phyloP scores from a whole-genome alignment of 2,329 filamentous ascomycete genomes.

The Elsinoe ampelina region DNA sequence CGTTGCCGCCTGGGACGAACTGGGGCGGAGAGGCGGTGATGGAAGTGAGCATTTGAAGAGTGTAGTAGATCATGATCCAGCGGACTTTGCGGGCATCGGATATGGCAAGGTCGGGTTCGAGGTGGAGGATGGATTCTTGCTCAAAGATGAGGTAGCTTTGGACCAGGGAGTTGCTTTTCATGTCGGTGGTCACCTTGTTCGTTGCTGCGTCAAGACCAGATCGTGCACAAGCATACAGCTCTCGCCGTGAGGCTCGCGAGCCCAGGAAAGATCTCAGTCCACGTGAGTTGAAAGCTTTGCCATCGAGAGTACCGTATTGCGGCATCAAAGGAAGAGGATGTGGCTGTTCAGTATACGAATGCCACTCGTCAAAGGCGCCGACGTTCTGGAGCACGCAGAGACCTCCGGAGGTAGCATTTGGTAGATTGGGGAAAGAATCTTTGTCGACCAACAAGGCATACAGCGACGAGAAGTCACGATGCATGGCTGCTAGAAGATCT shows the following conservation, averaged over 20 bases:
- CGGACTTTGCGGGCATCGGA: slow-evolving; percentile 65
- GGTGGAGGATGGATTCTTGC: slow-evolving; percentile 46
- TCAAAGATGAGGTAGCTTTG: slow-evolving; percentile 63
- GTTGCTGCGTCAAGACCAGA: slow-evolving; percentile 44
- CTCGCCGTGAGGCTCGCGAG: slow-evolving; percentile 34
- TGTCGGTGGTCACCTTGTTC: slow-evolving; percentile 31
- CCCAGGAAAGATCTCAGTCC: slow-evolving; percentile 29
- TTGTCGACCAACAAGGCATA: slow-evolving; percentile 64
- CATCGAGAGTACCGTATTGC: slow-evolving; percentile 23
- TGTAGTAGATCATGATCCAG: slow-evolving; percentile 67
- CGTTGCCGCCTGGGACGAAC: background rate
- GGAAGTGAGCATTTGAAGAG: slow-evolving; percentile 61
- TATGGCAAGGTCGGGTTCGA: slow-evolving; percentile 50
- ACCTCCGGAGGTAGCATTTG: slow-evolving; percentile 47
- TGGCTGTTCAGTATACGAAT: slow-evolving; percentile 50
- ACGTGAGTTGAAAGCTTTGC: slow-evolving; percentile 26
- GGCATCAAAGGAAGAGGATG: slow-evolving; percentile 63
- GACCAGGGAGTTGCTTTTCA: slow-evolving; percentile 46
- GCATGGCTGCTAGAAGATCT: slow-evolving; percentile 51
- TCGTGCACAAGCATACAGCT: slow-evolving; percentile 43
- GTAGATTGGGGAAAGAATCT: slow-evolving; percentile 32
- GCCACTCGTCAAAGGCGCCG: slow-evolving; percentile 53
- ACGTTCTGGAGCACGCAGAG: slow-evolving; percentile 63
- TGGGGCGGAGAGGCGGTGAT: slow-evolving; percentile 48
- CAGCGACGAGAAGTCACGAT: slow-evolving; percentile 59